Base-by-base conservation (phyloP, 2,329 filamentous ascomycete genomes). In the Epicoccum nigrum region DNA sequence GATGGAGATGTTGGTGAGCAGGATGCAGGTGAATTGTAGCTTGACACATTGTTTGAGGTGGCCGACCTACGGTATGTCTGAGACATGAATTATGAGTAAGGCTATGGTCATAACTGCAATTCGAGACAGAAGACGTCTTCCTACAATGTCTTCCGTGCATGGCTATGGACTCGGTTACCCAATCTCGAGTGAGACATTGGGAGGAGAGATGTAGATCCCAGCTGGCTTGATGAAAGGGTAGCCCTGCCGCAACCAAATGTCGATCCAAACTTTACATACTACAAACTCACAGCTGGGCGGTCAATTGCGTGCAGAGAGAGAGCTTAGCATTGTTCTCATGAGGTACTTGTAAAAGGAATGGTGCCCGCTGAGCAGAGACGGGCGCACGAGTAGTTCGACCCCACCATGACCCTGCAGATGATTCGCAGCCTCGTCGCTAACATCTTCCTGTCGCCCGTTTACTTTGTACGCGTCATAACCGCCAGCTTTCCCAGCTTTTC, bases 341-440 rank as follows among this genome's bases (percentile, higher is more conserved):
- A 45, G 25, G 39, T 45, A 45, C 28, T 40, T 49, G 30, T 41
- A 54, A 54, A 31, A 31, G 51, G 40, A 40, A 54, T 45, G 35
- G 45, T 37, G 41, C 31, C 41, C 41, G 41, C 35, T n/a, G n/a
- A 30, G 40, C 45, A 41, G 44, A 37, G 44, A 28, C 49, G 45
- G 31, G 23, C 23, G 23, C 17, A 28, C 32, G n/a, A 15, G 50
- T 32, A 25, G 50, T 42, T 45, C 37, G 37, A 43, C 51, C 51
- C 51, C 51, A 54, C 51, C 51, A 50, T 43, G 51, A 32, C 38
- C 38, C 37, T 54, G 45, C 45, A 50, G 39, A 17, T 54, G 44
- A 54, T 54, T 48, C 37, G 51, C 42, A 50, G 51, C 51, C 25
- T 40, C 38, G 37, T 54, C 31, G 20, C 37, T 37, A 50, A 20